These are phyloP conservation scores for Phytophthora sp. DNA, from an alignment of 352 stramenopile genomes.

Conservation along the genomic window DNA sequence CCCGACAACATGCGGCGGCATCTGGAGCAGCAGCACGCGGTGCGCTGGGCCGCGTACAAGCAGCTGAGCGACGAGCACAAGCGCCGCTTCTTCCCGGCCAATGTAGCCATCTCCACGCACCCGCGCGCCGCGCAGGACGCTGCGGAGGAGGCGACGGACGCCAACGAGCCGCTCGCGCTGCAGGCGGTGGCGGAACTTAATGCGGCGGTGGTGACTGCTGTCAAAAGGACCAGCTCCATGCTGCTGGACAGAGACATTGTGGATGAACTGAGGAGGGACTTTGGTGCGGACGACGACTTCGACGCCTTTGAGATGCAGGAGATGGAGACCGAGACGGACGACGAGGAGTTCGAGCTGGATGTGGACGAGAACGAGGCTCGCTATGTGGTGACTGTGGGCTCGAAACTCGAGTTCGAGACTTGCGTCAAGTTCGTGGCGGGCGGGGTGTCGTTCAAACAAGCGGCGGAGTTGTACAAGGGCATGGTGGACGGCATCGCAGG, in stretches of 20 bases:
- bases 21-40: slow-evolving; percentile 32
- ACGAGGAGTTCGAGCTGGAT: slow-evolving; percentile 16
- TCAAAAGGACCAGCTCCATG: slow-evolving; percentile 1
- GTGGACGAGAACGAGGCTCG: slow-evolving; percentile 22
- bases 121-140: background rate
- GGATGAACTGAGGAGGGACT: slow-evolving; percentile 9
- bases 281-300: slow-evolving; percentile 2
- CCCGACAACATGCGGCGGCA: slow-evolving; percentile 41
- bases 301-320: slow-evolving; percentile 13
- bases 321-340: slow-evolving; percentile 4
- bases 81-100: slow-evolving; percentile 23
- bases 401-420: slow-evolving; percentile 11
- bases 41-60: slow-evolving; percentile 25
- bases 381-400: slow-evolving; percentile 12
- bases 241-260: slow-evolving; percentile 24
- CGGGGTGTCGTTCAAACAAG: slow-evolving; percentile 28
- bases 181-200: slow-evolving; percentile 1
- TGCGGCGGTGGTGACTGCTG: background rate
- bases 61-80: slow-evolving; percentile 19
- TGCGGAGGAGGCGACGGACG: background rate
- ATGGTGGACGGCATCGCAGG: slow-evolving; percentile 12
- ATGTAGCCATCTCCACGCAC: slow-evolving; percentile 11
- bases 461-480: slow-evolving; percentile 12
- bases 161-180: background rate
- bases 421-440: slow-evolving; percentile 15